These are phyloP conservation scores for Dothiorella sarmentorum DNA, from an alignment of 2,329 filamentous ascomycete species.

Conservation along the genomic window DNA sequence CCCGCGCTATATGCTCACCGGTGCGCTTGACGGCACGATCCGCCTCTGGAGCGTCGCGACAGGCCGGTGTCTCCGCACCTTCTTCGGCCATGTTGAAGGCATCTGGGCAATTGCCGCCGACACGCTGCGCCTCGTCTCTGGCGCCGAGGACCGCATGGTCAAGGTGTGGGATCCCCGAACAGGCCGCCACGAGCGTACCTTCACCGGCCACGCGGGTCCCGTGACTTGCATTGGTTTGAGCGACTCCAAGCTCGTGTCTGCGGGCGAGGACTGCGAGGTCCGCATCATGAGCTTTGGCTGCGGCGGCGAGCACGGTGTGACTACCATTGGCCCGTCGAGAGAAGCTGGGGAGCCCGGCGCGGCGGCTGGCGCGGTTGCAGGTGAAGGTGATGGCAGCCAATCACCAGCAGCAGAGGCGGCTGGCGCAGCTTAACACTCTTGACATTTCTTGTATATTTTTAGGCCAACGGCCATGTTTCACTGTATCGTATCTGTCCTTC, in stretches of 20 bases:
- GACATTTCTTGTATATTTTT: conserved; percentile 8
- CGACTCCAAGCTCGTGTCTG: conserved; percentile 84
- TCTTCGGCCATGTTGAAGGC: conserved; percentile 95
- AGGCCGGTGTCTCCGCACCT: conserved; percentile 80
- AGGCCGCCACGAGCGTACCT: conserved; percentile 87
- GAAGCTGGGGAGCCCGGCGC: neutral
- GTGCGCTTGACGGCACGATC: conserved; percentile 85
- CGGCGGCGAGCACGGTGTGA: conserved; percentile 9
- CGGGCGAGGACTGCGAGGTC: conserved; percentile 90
- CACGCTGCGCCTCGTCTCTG: conserved; percentile 80
- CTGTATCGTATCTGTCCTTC: neutral
- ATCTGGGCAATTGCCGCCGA: conserved; percentile 92
- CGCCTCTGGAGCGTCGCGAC: conserved; percentile 86
- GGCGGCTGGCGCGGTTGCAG: neutral
- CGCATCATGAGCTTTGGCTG: conserved; percentile 51
- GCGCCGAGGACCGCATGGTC: conserved; percentile 89
- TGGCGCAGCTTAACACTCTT: neutral
- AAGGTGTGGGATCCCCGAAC: conserved; percentile 94
- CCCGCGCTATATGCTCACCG: conserved; percentile 88
- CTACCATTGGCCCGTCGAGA: conserved; percentile 5
- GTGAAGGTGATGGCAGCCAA: neutral
- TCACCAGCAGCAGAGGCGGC: neutral
- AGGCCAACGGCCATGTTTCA: neutral
- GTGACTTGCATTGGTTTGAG: conserved; percentile 92
- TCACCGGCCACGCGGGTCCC: conserved; percentile 84